Percentiles rank a stretch among this genome's conserved stretches.
Evolutionary conservation across 2,329 filamentous ascomycete genomes (phyloP).

Genomic region (Xylaria sp.): DNA sequence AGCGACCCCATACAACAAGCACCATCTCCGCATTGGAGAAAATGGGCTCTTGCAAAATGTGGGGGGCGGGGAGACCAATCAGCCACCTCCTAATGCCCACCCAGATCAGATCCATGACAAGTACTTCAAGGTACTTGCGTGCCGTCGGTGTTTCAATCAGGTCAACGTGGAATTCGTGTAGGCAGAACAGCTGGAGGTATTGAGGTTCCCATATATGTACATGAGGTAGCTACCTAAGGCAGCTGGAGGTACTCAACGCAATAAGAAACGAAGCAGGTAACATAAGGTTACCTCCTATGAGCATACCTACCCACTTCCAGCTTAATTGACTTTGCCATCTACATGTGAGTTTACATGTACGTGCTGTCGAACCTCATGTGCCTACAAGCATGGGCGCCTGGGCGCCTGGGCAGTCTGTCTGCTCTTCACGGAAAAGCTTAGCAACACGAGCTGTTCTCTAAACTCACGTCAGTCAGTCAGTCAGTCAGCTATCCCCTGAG

Average conservation of each 20-base stretch:
- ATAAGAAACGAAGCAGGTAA: not conserved
- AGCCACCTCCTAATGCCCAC: constrained; percentile 3
- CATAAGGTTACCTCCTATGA: too few relatives aligned
- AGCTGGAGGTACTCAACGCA: not conserved
- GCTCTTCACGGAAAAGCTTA: not conserved
- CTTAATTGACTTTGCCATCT: not conserved
- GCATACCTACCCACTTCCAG: too few relatives aligned
- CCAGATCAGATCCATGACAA: not conserved
- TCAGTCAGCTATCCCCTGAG: too few relatives aligned
- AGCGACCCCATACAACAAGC: constrained; percentile 25
- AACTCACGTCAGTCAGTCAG: not conserved
- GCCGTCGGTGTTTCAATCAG: not conserved
- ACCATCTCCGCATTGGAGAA: constrained; percentile 46
- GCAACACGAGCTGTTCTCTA: not conserved
- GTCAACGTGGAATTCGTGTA: not conserved
- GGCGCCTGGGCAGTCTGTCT: too few relatives aligned
- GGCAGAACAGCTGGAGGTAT: too few relatives aligned
- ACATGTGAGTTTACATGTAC: not conserved
- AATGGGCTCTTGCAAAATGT: constrained; percentile 26
- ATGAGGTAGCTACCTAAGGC: too few relatives aligned
- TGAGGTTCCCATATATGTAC: too few relatives aligned
- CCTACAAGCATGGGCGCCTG: too few relatives aligned
- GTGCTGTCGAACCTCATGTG: not conserved
- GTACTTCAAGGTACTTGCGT: not conserved
- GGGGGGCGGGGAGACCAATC: constrained; percentile 33